Evolutionary conservation across 306 rosid genomes (phyloP), one percentile per base, ranked within the genome.

Genomic region (Vigna radiata): DNA sequence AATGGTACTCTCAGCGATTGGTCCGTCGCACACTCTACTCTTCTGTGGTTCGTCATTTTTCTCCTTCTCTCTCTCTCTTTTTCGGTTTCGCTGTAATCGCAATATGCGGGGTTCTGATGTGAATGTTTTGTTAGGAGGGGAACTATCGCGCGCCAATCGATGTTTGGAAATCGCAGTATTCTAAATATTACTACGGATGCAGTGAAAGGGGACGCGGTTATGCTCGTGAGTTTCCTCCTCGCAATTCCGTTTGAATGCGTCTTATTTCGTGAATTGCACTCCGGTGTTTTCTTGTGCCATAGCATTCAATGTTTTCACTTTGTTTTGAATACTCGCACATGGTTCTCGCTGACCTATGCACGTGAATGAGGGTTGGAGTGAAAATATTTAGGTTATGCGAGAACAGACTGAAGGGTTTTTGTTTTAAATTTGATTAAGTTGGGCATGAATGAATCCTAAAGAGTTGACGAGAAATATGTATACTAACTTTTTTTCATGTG

Each of bases 1-100:
- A 95, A 77, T 92, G 92, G 93, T 96, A 96, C 84, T 90, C 96
- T 6, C 96, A 87, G 48, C 93, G 93, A 75, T 79, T 94, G 61
- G 91, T 85, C 44, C 88, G 81, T 50, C 89, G 70, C 68, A 76
- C 88, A 33, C 82, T 92, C 77, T 90, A 94, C 86, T 75, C 91
- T 71, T 73, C 67, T 68, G 79, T 81, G 87, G 93, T 88, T 77
- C 86, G 91, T 87, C 17, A 46, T 31, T 5, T 8, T 55, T 25
- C 9, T 37, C 27, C 13, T 39, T 77, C 64, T 58, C 18, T 77
- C 64, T 58, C 18, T 55, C 36, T 53, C 6, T 41, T 9, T 41
- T 8, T 54, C 18, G 2, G 18, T 64, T 31, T 29, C 6, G 6
- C 60, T n/a, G 5, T 9, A 56, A 16, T 29, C 41, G 8, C 66